phyloP scores from a whole-genome alignment of 345 rosid genomes.

The Hevea brasiliensis region DNA sequence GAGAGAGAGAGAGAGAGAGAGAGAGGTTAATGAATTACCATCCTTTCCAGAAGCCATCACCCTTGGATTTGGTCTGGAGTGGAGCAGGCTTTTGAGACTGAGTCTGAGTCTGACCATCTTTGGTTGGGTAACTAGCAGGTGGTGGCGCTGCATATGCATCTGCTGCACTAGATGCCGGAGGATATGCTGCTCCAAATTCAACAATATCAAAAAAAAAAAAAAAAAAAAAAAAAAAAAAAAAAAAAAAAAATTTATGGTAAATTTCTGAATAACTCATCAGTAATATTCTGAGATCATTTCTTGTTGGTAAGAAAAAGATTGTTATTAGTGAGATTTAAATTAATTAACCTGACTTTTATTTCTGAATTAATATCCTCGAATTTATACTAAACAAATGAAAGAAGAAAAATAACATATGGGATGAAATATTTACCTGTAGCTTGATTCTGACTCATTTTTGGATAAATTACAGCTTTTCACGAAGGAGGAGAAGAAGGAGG shows the following conservation, averaged over 20 bases:
- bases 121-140: conserved; percentile 50
- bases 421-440: conserved; percentile 5
- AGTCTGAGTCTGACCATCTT: conserved; percentile 13
- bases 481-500: no score
- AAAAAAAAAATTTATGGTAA: no score
- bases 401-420: no score
- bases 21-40: not conserved
- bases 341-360: no score
- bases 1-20: not conserved
- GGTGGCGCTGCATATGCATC: conserved; percentile 38
- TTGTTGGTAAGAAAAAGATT: no score
- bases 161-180: not conserved
- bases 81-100: not conserved
- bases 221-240: no score
- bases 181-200: not conserved
- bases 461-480: not conserved
- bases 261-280: no score
- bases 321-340: no score
- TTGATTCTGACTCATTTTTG: conserved; percentile 16
- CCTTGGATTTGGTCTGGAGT: not conserved
- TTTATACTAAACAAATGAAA: no score
- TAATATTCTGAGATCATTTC: no score
- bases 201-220: not conserved
- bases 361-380: no score
- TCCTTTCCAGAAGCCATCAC: conserved; percentile 11